These are phyloP conservation scores for Xylaria flabelliformis DNA, from an alignment of 495 filamentous ascomycete genomes.

Conservation along the genomic window DNA sequence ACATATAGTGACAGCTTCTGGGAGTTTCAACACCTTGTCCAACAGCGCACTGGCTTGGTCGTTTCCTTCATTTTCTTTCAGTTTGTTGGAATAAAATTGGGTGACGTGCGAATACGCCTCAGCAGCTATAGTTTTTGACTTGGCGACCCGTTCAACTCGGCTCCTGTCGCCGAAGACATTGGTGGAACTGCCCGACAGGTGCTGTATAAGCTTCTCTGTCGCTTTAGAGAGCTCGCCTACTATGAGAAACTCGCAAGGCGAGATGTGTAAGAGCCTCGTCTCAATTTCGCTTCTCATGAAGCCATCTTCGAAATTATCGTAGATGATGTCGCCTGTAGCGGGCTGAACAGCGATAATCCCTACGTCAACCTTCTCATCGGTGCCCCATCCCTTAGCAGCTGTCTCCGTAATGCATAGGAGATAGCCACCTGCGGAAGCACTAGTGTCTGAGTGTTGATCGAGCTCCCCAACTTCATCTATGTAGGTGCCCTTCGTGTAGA, in stretches of 20 bases:
- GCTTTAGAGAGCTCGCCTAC: constrained; percentile 91
- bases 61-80: constrained; percentile 60
- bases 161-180: constrained; percentile 93
- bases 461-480: constrained; percentile 92
- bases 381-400: constrained; percentile 81
- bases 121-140: constrained; percentile 81
- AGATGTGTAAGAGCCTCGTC: constrained; percentile 90
- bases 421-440: constrained; percentile 81
- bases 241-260: constrained; percentile 95
- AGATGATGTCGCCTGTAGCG: constrained; percentile 93
- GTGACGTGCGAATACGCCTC: constrained; percentile 89
- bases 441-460: constrained; percentile 56
- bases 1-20: constrained; percentile 87
- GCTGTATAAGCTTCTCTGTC: constrained; percentile 89
- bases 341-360: constrained; percentile 96
- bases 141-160: constrained; percentile 78
- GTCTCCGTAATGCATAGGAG: constrained; percentile 92
- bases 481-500: constrained; percentile 99
- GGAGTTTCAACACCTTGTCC: constrained; percentile 83
- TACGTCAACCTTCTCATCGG: constrained; percentile 91
- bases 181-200: constrained; percentile 82
- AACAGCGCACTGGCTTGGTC: constrained; percentile 66
- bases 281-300: constrained; percentile 99
- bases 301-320: constrained; percentile 95
- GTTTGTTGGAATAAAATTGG: constrained; percentile 90